phyloP scores from a whole-genome alignment of 2,329 filamentous ascomycete species.

The Neoarthrinium moseri region DNA sequence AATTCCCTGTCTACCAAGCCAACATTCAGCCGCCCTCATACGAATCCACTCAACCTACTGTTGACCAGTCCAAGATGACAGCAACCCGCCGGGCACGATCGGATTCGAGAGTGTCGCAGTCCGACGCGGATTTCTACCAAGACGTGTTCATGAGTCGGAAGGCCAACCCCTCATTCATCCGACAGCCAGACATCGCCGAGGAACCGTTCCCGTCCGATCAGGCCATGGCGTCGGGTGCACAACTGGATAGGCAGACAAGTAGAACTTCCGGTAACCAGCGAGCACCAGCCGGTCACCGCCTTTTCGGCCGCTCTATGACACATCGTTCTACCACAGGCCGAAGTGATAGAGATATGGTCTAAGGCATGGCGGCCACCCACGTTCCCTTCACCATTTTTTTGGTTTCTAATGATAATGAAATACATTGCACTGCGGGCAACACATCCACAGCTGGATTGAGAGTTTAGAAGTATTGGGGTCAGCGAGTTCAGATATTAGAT shows the following conservation, averaged over 20 bases:
- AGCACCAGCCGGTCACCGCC: neutral
- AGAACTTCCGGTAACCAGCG: constrained; percentile 2
- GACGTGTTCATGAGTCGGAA: constrained; percentile 45
- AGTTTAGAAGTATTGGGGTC: too few species aligned
- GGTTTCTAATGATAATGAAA: constrained; percentile 6
- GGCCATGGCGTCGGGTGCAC: constrained; percentile 25
- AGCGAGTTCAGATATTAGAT: too few species aligned
- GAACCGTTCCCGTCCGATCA: constrained; percentile 24
- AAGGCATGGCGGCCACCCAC: neutral
- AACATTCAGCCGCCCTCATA: constrained; percentile 32
- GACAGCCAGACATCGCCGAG: constrained; percentile 22
- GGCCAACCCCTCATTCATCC: constrained; percentile 15
- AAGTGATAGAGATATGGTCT: neutral
- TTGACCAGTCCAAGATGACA: constrained; percentile 22
- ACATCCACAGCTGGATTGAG: too few species aligned
- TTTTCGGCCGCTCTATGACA: constrained; percentile 3
- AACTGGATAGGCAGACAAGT: constrained; percentile 12
- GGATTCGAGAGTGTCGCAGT: constrained; percentile 20
- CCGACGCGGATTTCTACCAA: constrained; percentile 38
- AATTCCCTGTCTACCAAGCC: constrained; percentile 61
- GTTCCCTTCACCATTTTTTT: neutral
- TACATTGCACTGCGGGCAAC: too few species aligned
- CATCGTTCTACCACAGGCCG: neutral
- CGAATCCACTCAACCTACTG: constrained; percentile 4
- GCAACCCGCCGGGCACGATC: constrained; percentile 23